Base-by-base conservation (phyloP, 2,329 filamentous ascomycete species). In the Cordyceps militaris region DNA sequence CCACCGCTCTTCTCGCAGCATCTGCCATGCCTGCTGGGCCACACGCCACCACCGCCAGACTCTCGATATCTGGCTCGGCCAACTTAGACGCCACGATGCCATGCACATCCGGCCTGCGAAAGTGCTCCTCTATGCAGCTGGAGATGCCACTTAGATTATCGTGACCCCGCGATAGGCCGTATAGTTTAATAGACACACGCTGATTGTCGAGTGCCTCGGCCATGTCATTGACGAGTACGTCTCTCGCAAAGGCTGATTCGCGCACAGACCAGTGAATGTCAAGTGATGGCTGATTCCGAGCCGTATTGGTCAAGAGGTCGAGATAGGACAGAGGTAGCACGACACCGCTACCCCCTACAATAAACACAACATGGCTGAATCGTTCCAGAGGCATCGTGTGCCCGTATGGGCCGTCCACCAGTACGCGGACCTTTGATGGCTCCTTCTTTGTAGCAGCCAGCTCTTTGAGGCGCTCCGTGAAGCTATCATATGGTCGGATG, bases 361-460 rank as follows among this genome's bases (percentile, higher is more conserved):
- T 63, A 57, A 78, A 77, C 0, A 77, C 58, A 1, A 78, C 62
- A 23, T 70, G 68, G 13, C 71, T 67, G 44, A 75, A 78, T 1
- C 62, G 60, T 42, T 72, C 63, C 3, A 79, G 66, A 0, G 71
- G 68, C 4, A 70, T 68, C 0, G 70, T 73, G 30, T 73, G 70
- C 0, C 76, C 76, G 47, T 79, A 79, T 0, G 76, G 76, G 0
- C 76, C 76, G 14, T 79, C 76, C 6, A 78, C 68, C 0, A 77
- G 63, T 0, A 79, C 66, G 0, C 70, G 67, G 1, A 75, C 50
- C 0, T 65, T 61, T 0, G 65, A 63, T 13, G 53, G 3, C 14
- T 43, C 4, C 0, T 69, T 65, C 66, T 1, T 57, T 34, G 0
- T 53, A 1, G 64, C 63, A 0, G 72, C 72, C 4, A 64, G 55